Evolutionary conservation across 73 alveolate genomes (phyloP).

Genomic region (Paramecium bursaria): DNA sequence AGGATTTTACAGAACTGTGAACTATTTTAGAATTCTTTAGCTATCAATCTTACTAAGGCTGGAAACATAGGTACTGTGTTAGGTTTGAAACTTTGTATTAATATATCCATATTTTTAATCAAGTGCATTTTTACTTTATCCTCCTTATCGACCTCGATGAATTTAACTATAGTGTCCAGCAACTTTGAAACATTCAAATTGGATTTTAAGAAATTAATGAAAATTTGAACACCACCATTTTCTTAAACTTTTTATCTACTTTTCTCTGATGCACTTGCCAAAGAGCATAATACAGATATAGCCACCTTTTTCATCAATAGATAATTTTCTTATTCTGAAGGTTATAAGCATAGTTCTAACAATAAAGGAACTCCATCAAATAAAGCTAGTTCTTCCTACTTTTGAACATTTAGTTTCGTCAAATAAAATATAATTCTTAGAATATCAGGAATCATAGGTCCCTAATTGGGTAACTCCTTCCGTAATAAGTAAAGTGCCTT

Average conservation of each 20-base stretch:
- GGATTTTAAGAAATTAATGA: slow-evolving; percentile 20
- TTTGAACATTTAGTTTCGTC: slow-evolving; percentile 39
- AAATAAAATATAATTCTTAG: slow-evolving; percentile 38
- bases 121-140: background rate
- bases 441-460: slow-evolving; percentile 39
- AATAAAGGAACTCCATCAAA: slow-evolving; percentile 53
- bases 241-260: slow-evolving; percentile 39
- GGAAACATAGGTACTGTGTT: slow-evolving; percentile 57
- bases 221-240: slow-evolving; percentile 49
- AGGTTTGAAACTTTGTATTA: background rate
- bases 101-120: slow-evolving; percentile 23
- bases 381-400: slow-evolving; percentile 44
- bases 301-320: slow-evolving; percentile 56
- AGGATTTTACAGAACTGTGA: background rate
- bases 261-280: slow-evolving; percentile 25
- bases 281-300: slow-evolving; percentile 10
- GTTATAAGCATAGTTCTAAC: slow-evolving; percentile 5
- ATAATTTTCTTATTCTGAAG: slow-evolving; percentile 28
- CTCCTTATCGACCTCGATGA: slow-evolving; percentile 4
- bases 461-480: slow-evolving; percentile 32
- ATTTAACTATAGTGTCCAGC: slow-evolving; percentile 36
- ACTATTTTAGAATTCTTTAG: slow-evolving; percentile 21
- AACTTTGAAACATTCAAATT: slow-evolving; percentile 42
- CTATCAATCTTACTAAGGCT: slow-evolving; percentile 1
- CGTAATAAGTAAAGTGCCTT: slow-evolving; percentile 29